phyloP scores from a whole-genome alignment of 192 early-diverging fungal species.

The Umbelopsis vinacea region DNA sequence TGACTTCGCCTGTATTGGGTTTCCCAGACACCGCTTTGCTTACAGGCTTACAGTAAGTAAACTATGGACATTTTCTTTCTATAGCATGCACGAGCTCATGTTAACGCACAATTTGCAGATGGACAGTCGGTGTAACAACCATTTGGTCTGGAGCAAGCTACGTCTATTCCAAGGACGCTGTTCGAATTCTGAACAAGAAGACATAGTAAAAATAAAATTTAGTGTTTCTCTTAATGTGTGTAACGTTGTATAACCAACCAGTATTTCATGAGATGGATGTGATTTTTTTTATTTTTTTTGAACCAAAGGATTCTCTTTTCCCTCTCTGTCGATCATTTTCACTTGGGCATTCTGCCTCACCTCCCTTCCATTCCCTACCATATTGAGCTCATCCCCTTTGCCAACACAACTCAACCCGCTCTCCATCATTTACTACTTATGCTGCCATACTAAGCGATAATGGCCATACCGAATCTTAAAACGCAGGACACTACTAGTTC shows the following conservation, averaged over 20 bases:
- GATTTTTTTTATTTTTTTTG: neutral
- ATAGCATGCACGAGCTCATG: constrained; percentile 20
- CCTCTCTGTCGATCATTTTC: constrained; percentile 20
- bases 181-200: constrained; percentile 60
- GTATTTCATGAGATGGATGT: neutral
- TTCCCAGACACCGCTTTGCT: constrained; percentile 58
- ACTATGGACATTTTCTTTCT: neutral
- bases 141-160: constrained; percentile 81
- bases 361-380: constrained; percentile 24
- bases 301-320: neutral
- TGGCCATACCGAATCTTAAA: too few species aligned
- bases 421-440: constrained; percentile 6
- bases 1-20: constrained; percentile 76
- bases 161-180: constrained; percentile 72
- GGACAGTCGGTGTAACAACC: constrained; percentile 76
- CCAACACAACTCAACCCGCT: neutral
- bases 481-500: too few species aligned
- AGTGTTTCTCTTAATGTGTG: neutral
- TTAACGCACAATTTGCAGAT: constrained; percentile 48
- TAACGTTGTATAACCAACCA: constrained; percentile 19
- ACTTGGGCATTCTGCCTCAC: neutral
- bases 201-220: constrained; percentile 14
- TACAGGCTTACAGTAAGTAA: constrained; percentile 64
- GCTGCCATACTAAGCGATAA: neutral
- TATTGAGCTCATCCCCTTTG: constrained; percentile 9